Base-by-base conservation (phyloP, 1,284 basidiomycete species). In the Apiotrichum sp. region DNA sequence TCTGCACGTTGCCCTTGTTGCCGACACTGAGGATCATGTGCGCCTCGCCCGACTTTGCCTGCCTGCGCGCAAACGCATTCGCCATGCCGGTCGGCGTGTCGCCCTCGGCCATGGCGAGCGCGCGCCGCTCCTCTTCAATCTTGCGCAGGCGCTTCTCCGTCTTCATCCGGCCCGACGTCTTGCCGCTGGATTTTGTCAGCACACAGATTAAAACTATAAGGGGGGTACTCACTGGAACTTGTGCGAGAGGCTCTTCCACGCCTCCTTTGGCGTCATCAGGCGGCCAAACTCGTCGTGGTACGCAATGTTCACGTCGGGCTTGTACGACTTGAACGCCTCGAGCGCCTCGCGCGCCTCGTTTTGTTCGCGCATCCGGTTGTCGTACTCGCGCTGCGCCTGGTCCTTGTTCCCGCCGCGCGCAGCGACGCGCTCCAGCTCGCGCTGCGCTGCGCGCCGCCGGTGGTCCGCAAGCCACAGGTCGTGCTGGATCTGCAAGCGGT, bases 281-380 rank as follows among this genome's bases (percentile, higher is more conserved):
- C 75, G 60, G 34, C 96, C 96, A 71, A 91, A 90, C 75, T 96
- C 93, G 73, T 99, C 96, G 64, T 95, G 88, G 75, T 98, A 99
- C 57, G 88, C 88, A 70, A 98, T 90, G 62, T 95, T 90, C 66
- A 99, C 83, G 74, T 96, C 93, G 1, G 96, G 96, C 76, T 93
- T 96, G 81, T 99, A 99, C 70, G 88, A 83, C 76, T 86, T 88
- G 82, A 89, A 98, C 48, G 84, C 74, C 40, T 96, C 90, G 65
- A 93, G 78, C 46, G 84, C 83, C 33, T 88, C 83, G 42, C 89
- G 83, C 7, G 93, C 88, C 64, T 97, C 93, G 63, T 89, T 86
- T 71, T 93, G 86, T 69, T 98, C 96, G 32, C 93, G 84, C 65
- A 86, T 73, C 55, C 90, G 84, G 70, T 97, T 97, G 76, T 97